Conservation (phyloP, 176 grass and related monocot species). For the Raddia distichophylla region DNA sequence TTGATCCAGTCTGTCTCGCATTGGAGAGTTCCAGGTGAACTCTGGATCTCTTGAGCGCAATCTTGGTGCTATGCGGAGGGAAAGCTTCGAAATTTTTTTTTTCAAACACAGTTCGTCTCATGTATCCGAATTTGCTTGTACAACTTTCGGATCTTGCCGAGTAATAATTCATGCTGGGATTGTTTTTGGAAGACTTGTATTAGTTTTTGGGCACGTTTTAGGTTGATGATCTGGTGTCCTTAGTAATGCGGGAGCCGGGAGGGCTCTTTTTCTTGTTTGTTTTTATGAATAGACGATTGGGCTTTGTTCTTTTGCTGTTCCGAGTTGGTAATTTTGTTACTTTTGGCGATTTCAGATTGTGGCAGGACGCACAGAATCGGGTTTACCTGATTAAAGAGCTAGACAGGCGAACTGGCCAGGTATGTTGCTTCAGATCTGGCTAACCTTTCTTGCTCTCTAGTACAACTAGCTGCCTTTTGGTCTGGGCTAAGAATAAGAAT, state of each 20-base stretch:
- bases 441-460: slow-evolving; percentile 18
- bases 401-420: slow-evolving; percentile 85
- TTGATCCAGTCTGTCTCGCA: not conserved
- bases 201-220: slow-evolving; percentile 14
- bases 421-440: slow-evolving; percentile 37
- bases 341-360: slow-evolving; percentile 55
- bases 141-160: slow-evolving; percentile 2
- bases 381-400: slow-evolving; percentile 91
- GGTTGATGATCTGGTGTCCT: not conserved
- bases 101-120: not conserved
- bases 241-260: not conserved
- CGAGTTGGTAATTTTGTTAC: slow-evolving; percentile 14
- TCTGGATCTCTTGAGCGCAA: not conserved
- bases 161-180: not conserved
- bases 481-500: not conserved
- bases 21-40: not conserved
- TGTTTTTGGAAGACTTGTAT: not conserved
- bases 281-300: slow-evolving; percentile 14
- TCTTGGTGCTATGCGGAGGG: not conserved
- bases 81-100: not conserved
- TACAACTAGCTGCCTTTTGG: slow-evolving; percentile 13
- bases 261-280: slow-evolving; percentile 25
- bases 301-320: slow-evolving; percentile 37
- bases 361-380: slow-evolving; percentile 91
- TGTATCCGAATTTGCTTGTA: not conserved